phyloP scores from a whole-genome alignment of 1,139 yeast species.

The Meyerozyma athensensis region DNA sequence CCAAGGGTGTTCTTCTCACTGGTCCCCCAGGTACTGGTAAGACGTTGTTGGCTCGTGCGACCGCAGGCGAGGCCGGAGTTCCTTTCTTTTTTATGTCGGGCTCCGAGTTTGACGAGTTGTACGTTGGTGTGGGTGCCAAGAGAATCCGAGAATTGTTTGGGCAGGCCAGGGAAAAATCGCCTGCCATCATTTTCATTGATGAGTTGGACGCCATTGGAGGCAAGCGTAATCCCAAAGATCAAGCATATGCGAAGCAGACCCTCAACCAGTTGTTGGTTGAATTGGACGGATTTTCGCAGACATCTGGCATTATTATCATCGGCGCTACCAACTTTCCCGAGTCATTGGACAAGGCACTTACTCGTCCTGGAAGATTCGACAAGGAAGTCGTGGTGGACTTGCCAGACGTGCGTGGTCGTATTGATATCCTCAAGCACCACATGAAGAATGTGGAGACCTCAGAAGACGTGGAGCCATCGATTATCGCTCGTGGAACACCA shows the following conservation, averaged over 20 bases:
- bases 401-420: slow-evolving; percentile 97
- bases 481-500: slow-evolving; percentile 94
- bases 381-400: slow-evolving; percentile 91
- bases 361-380: slow-evolving; percentile 98
- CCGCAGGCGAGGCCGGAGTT: slow-evolving; percentile 99
- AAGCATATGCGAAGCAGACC: slow-evolving; percentile 96
- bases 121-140: slow-evolving; percentile 99
- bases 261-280: slow-evolving; percentile 93
- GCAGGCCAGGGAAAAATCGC: slow-evolving; percentile 93
- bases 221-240: slow-evolving; percentile 94
- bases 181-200: slow-evolving; percentile 94
- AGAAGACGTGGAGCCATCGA: slow-evolving; percentile 77
- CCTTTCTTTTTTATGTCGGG: slow-evolving; percentile 99
- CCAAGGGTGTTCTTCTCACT: slow-evolving; percentile 92
- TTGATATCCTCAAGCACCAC: slow-evolving; percentile 88
- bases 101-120: slow-evolving; percentile 94
- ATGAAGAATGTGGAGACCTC: slow-evolving; percentile 87
- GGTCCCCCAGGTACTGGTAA: slow-evolving; percentile 99
- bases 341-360: slow-evolving; percentile 89
- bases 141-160: slow-evolving; percentile 90
- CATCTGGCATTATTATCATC: slow-evolving; percentile 88
- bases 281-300: slow-evolving; percentile 91
- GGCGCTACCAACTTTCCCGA: slow-evolving; percentile 99
- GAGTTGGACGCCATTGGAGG: slow-evolving; percentile 99
- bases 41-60: slow-evolving; percentile 93